Conservation (phyloP, 2,329 filamentous ascomycete species). For the Xylariaceae sp. region DNA sequence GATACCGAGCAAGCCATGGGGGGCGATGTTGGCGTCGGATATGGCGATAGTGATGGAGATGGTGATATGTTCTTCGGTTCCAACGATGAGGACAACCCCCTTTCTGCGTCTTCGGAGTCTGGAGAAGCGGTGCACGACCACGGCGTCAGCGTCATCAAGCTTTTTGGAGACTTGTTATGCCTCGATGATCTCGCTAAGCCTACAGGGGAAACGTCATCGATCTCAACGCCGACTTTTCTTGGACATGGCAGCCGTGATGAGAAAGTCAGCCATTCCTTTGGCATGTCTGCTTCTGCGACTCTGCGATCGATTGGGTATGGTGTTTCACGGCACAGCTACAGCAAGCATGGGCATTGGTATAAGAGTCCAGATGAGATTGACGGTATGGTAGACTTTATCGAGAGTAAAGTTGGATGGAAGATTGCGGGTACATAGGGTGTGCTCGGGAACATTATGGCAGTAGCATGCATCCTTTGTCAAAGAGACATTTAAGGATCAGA, state of each 20-base stretch:
- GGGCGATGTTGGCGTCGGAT: slow-evolving; percentile 2
- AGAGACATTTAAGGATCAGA: no score
- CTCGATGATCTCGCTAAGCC: slow-evolving; percentile 7
- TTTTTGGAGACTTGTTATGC: slow-evolving; percentile 29
- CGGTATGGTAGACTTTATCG: slow-evolving; percentile 35
- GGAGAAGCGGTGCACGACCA: slow-evolving; percentile 6
- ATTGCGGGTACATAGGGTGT: no score
- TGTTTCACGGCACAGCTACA: slow-evolving; percentile 36
- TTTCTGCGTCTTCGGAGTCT: slow-evolving; percentile 3
- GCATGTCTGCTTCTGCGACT: slow-evolving; percentile 25
- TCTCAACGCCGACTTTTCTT: slow-evolving; percentile 36
- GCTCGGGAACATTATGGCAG: not conserved
- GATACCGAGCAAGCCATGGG: slow-evolving; percentile 28
- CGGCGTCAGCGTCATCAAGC: slow-evolving; percentile 22
- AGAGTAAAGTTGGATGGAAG: not conserved
- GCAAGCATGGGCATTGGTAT: slow-evolving; percentile 41
- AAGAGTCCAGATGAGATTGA: slow-evolving; percentile 44
- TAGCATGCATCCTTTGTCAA: no score
- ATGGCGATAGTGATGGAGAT: slow-evolving; percentile 7
- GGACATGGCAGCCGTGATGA: slow-evolving; percentile 38
- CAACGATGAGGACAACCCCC: slow-evolving; percentile 5
- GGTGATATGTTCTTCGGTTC: not conserved
- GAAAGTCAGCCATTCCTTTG: slow-evolving; percentile 30
- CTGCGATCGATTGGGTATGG: slow-evolving; percentile 29
- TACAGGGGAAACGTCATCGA: slow-evolving; percentile 6